Conservation (phyloP, 2,329 filamentous ascomycete species). For the Endocalyx cinctus region DNA sequence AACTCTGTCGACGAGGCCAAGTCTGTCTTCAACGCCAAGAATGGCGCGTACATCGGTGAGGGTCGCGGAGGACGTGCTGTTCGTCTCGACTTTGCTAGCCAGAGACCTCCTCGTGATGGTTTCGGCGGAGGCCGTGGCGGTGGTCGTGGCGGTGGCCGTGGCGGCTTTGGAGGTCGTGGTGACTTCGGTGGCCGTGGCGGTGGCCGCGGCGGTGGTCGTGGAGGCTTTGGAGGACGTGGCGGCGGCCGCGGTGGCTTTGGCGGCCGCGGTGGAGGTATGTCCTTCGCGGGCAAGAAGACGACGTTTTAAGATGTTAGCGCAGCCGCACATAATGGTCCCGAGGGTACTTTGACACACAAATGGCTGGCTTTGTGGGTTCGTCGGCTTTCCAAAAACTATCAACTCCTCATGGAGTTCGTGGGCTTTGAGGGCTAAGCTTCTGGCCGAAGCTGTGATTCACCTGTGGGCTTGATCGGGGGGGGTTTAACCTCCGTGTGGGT, state of each 20-base stretch:
- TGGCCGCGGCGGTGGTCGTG: conserved; percentile 41
- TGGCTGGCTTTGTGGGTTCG: conserved; percentile 54
- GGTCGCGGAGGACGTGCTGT: conserved; percentile 69
- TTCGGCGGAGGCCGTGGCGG: conserved; percentile 44
- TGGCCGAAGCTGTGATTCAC: conserved; percentile 44
- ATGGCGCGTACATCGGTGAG: conserved; percentile 58
- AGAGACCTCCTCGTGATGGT: conserved; percentile 58
- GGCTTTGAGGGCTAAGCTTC: conserved; percentile 50
- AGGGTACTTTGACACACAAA: conserved; percentile 43
- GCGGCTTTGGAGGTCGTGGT: conserved; percentile 42
- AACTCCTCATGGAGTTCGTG: conserved; percentile 37
- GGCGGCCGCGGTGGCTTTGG: conserved; percentile 35
- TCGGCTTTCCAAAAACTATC: conserved; percentile 45
- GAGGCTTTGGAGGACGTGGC: conserved; percentile 37
- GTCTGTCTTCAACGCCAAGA: conserved; percentile 63
- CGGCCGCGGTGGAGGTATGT: conserved; percentile 43
- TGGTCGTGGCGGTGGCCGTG: conserved; percentile 47
- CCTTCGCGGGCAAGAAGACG: conserved; percentile 76
- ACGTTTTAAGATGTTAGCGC: conserved; percentile 44
- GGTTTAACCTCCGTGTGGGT: conserved; percentile 22
- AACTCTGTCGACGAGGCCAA: conserved; percentile 77
- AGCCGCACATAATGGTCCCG: conserved; percentile 37
- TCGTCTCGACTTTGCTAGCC: conserved; percentile 76
- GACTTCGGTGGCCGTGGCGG: conserved; percentile 41
- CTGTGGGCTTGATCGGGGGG: conserved; percentile 47